Base-by-base conservation (phyloP, 2,329 filamentous ascomycete species). In the Byssoonygena ceratinophila region DNA sequence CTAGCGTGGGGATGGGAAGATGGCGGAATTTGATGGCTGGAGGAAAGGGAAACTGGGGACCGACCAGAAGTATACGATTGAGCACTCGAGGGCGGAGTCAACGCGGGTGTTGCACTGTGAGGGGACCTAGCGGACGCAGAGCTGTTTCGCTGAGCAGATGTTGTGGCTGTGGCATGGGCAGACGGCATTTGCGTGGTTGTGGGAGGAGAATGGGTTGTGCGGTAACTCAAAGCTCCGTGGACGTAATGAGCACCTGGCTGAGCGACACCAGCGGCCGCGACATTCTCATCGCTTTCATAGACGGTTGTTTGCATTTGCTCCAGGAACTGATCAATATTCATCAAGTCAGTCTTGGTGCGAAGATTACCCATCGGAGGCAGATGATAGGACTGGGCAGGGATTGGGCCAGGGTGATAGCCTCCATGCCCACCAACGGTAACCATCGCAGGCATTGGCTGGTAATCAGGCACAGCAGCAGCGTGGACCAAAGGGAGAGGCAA, bases 301-400 rank as follows among this genome's bases (percentile, higher is more conserved):
- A 97, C 88, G 43, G 91, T 96, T 58, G 85, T 83, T 71, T 96
- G 90, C 77, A 97, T 91, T 71, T 96, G 88, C 71, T 95, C 89
- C 52, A 98, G 80, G 68, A 97, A 87, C 64, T 89, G 85, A 68
- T 97, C 92, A 63, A 97, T 90, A 67, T 94, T 89, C 66, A 94
- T 75, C 40, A 98, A 76, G 66, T 98, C 92, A 67, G 82, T 89
- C 78, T 97, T 95, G 46, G 90, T 96, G 64, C 91, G 83, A 52
- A 94, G 78, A 62, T 89, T 94, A 45, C 83, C 82, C 75, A 94
- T 88, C 8, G 89, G 82, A 51, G 92, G 87, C 54, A 96, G 77
- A 57, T 88, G 87, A 72, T 96, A 95, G 63, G 78, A 76, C 49
- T 90, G 87, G 66, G 87, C 82, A 37, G 84, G 78, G 59, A 84